Base-by-base conservation (phyloP, 306 rosid genomes). In the Corylus heterophylla region DNA sequence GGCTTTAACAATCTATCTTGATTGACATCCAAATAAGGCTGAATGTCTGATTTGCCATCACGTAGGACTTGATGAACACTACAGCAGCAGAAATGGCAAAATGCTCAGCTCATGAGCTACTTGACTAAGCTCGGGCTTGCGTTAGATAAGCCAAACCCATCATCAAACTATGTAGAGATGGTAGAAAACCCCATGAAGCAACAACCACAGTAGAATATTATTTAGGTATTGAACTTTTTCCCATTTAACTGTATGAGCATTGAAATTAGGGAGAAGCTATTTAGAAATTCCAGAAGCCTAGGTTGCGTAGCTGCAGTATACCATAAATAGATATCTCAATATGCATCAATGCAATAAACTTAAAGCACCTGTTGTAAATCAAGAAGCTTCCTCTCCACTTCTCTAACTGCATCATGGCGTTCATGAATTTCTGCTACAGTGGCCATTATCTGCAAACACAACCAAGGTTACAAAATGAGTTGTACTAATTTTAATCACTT, bases 381-480 rank as follows among this genome's bases (percentile, higher is more conserved):
- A n/a, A 92, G 97, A 80, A 95, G 92, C 85, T 95, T 95, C 83
- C 77, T 92, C 85, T 95, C 98, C 42, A 95, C 88, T 4, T 91
- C 98, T 88, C 92, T 89, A 76, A 89, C 98, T 39, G 97, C 98
- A 81, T 86, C 93, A 48, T 95, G 96, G 29, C 98, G 97, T 84
- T 95, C 98, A 22, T 95, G 98, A 86, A 95, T 95, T 85, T 95
- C 98, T 5, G 97, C 98, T 25, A 92, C 83, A 4, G 98, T 91
- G 85, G 91, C 98, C 89, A 89, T 79, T 85, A 95, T 84, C 98
- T 95, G 77, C 85, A 86, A 78, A 64, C 75, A 86, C 49, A 74
- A 71, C 47, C 51, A 75, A 78, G 59, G 67, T 12, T 48, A 54
- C 54, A 45, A 71, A 71, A 50, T 45, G 64, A 78, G 76, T 69